Conservation (phyloP, 2,329 filamentous ascomycete species). For the Cladophialophora psammophila region DNA sequence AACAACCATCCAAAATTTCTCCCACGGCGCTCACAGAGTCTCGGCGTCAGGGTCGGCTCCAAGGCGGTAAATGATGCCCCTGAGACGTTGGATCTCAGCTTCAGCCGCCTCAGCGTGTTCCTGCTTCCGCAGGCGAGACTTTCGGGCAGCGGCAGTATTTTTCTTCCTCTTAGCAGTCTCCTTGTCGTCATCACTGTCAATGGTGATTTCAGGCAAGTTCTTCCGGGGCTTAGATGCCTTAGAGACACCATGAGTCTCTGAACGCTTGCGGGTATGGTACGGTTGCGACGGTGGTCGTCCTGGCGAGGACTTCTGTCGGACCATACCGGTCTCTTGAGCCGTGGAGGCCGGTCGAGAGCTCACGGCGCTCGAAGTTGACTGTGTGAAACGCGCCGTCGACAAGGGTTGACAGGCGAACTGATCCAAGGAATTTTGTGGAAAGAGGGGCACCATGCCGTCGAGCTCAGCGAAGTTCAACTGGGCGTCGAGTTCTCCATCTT, state of each 20-base stretch:
- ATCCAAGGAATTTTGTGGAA: slow-evolving; percentile 38
- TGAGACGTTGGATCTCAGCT: slow-evolving; percentile 41
- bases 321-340: slow-evolving; percentile 36
- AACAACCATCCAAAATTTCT: not conserved
- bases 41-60: slow-evolving; percentile 39
- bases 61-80: slow-evolving; percentile 37
- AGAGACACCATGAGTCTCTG: slow-evolving; percentile 71
- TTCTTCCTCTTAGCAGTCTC: slow-evolving; percentile 87
- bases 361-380: slow-evolving; percentile 28
- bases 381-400: slow-evolving; percentile 38
- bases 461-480: slow-evolving; percentile 38
- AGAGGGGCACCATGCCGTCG: slow-evolving; percentile 37
- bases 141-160: slow-evolving; percentile 87
- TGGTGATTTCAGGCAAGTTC: slow-evolving; percentile 73
- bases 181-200: slow-evolving; percentile 74
- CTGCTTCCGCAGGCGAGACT: slow-evolving; percentile 84
- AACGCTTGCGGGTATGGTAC: slow-evolving; percentile 64
- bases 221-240: slow-evolving; percentile 72
- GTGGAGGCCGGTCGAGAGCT: slow-evolving; percentile 19
- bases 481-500: slow-evolving; percentile 40
- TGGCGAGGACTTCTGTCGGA: slow-evolving; percentile 46
- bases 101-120: slow-evolving; percentile 76
- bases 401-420: slow-evolving; percentile 41
- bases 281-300: slow-evolving; percentile 45
- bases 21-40: slow-evolving; percentile 12